Evolutionary conservation across 1,139 yeast genomes (phyloP).

Genomic region (Candida dubliniensis): DNA sequence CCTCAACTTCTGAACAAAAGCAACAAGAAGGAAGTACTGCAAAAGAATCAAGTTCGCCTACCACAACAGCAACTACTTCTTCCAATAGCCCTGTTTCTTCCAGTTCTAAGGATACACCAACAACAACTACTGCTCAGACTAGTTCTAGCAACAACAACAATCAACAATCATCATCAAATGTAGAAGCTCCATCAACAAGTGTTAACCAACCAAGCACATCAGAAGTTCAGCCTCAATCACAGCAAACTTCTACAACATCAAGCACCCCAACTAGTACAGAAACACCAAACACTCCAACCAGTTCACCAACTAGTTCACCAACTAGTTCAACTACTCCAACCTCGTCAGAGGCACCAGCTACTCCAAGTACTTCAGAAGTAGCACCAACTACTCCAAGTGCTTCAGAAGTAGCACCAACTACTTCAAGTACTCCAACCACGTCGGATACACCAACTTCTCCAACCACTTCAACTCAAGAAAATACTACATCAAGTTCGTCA

Average conservation of each 20-base stretch:
- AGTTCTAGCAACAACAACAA: no score
- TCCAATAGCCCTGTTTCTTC: not conserved
- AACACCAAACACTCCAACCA: constrained; percentile 1
- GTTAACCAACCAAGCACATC: not conserved
- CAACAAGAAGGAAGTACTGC: not conserved
- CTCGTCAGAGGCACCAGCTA: not conserved
- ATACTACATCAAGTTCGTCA: constrained; percentile 3
- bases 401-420: constrained; percentile 5
- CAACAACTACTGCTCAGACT: not conserved
- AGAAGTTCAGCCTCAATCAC: not conserved
- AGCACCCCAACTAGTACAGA: not conserved
- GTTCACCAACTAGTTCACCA: constrained; percentile 5
- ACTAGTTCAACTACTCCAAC: constrained; percentile 3
- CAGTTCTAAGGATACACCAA: not conserved
- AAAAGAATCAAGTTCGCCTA: not conserved
- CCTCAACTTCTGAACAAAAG: constrained; percentile 6
- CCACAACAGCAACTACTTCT: constrained; percentile 1
- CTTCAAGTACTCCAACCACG: constrained; percentile 2
- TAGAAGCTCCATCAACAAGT: no score
- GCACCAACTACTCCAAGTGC: constrained; percentile 1
- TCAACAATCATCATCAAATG: no score
- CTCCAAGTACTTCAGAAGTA: not conserved
- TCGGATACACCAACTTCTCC: not conserved
- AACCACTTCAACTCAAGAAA: constrained; percentile 1
- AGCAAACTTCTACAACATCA: constrained; percentile 3